Evolutionary conservation across 2,329 filamentous ascomycete genomes (phyloP).

Genomic region (Coleophoma eucalyptorum): DNA sequence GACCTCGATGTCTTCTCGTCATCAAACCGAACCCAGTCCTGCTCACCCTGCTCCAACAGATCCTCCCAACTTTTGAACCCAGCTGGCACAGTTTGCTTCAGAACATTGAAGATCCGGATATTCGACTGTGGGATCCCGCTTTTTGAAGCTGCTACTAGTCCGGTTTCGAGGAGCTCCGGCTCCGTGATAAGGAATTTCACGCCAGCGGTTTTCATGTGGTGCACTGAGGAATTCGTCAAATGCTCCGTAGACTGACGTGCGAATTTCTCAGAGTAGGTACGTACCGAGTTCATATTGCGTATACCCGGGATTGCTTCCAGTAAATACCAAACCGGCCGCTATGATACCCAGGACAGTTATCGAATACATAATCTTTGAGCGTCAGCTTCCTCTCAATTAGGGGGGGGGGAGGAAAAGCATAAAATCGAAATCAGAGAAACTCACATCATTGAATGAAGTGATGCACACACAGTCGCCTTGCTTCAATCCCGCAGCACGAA

Average conservation of each 20-base stretch:
- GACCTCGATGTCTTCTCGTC: constrained; percentile 21
- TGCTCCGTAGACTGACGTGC: too few relatives aligned
- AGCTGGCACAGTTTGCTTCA: constrained; percentile 11
- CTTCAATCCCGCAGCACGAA: constrained; percentile 20
- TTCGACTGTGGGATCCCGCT: constrained; percentile 18
- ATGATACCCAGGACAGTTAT: constrained; percentile 20
- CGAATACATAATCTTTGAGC: constrained; percentile 15
- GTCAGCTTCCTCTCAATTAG: neutral
- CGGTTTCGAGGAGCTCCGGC: constrained; percentile 16
- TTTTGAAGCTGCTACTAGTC: constrained; percentile 18
- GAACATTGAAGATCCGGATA: constrained; percentile 22
- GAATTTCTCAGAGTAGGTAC: neutral
- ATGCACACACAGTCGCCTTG: constrained; percentile 25
- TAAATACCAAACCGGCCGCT: constrained; percentile 21
- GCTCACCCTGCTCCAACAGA: constrained; percentile 17
- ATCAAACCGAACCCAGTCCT: constrained; percentile 21
- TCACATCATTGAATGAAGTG: constrained; percentile 25
- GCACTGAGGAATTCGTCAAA: constrained; percentile 1
- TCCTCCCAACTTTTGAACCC: constrained; percentile 17
- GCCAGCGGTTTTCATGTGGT: constrained; percentile 22
- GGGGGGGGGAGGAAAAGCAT: neutral
- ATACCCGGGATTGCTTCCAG: constrained; percentile 23
- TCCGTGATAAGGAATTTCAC: constrained; percentile 22
- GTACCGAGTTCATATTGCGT: constrained; percentile 19
- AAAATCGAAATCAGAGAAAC: neutral